Evolutionary conservation across 2,329 filamentous ascomycete species (phyloP).

Genomic region (Ceratocystis harringtonii): DNA sequence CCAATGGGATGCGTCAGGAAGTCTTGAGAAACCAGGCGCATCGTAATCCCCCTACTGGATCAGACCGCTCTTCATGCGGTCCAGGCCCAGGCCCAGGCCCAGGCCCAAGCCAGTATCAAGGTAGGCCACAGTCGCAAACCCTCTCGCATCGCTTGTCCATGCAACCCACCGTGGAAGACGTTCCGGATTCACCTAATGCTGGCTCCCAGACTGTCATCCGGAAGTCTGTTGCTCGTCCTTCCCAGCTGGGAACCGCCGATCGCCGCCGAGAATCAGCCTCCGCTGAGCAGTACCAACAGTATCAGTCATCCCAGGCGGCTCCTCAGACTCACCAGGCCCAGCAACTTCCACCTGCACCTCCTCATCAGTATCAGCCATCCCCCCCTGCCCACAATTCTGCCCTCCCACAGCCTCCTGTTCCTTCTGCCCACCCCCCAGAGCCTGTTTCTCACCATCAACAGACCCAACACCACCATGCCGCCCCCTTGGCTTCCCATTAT

Average conservation of each 20-base stretch:
- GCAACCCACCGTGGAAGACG: conserved; percentile 51
- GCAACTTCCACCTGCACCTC: neutral
- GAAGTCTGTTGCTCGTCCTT: conserved; percentile 10
- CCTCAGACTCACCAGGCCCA: neutral
- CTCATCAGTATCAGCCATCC: neutral
- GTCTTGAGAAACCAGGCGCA: conserved; percentile 44
- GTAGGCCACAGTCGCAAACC: neutral
- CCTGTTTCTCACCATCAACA: neutral
- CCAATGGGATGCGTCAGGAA: conserved; percentile 40
- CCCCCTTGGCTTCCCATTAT: neutral
- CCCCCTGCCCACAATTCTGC: neutral
- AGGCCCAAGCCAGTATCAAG: neutral
- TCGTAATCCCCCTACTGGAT: conserved; percentile 29
- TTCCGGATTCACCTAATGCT: conserved; percentile 35
- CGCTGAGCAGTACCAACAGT: conserved; percentile 11
- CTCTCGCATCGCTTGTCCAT: conserved; percentile 33
- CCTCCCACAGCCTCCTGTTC: neutral
- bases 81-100: neutral
- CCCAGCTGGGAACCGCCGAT: conserved; percentile 4
- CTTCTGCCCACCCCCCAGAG: neutral
- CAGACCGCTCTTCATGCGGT: conserved; percentile 26
- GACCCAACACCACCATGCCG: neutral
- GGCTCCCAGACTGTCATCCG: conserved; percentile 10
- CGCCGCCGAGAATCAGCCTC: conserved; percentile 5
- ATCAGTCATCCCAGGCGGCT: neutral